Conservation (phyloP, 1,139 yeast genomes). For the Pneumocystis carinii region DNA sequence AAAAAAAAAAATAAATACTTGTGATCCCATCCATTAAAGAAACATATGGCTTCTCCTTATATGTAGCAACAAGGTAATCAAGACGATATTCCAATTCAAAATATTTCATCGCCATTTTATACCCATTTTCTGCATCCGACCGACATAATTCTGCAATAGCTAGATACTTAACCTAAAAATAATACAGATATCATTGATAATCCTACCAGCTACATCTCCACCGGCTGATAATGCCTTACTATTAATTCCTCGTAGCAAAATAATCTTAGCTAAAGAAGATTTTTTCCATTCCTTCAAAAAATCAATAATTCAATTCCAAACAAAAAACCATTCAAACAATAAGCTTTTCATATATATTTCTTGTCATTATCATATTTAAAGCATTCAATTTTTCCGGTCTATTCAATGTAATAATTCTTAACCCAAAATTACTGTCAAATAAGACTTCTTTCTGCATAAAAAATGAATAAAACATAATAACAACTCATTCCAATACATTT, state of each 20-base stretch:
- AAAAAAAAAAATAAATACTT: conserved; percentile 6
- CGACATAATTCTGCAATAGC: neutral
- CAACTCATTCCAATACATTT: conserved; percentile 19
- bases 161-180: neutral
- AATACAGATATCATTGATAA: conserved; percentile 26
- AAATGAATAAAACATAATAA: neutral
- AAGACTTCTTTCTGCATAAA: conserved; percentile 29
- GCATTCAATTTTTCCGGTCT: conserved; percentile 78
- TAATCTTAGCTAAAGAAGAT: conserved; percentile 45
- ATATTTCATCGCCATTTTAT: conserved; percentile 38
- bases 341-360: conserved; percentile 57
- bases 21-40: conserved; percentile 83
- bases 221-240: conserved; percentile 47
- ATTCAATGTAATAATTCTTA: conserved; percentile 66
- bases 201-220: conserved; percentile 77
- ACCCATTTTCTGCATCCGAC: conserved; percentile 18
- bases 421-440: conserved; percentile 45
- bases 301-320: neutral
- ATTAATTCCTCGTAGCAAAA: conserved; percentile 57
- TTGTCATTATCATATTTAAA: conserved; percentile 62
- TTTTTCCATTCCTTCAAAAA: conserved; percentile 47
- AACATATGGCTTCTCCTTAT: conserved; percentile 60
- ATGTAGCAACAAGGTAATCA: conserved; percentile 66
- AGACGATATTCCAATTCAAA: conserved; percentile 71
- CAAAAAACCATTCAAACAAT: conserved; percentile 11